Conservation (phyloP, 2,329 filamentous ascomycete genomes). For the Colletotrichum abscissum region DNA sequence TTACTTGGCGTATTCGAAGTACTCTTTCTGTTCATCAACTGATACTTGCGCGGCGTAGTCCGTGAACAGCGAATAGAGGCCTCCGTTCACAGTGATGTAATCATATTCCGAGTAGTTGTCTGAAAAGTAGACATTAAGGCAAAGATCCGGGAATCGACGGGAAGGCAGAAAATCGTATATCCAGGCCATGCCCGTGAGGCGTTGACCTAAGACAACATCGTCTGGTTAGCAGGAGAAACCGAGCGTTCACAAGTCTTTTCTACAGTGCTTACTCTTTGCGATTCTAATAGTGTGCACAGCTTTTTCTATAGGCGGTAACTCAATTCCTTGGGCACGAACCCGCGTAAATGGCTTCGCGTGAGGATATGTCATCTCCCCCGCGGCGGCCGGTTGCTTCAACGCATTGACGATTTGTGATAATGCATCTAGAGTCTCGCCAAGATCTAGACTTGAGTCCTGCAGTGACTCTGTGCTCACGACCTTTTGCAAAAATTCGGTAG, state of each 20-base stretch:
- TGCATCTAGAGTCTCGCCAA: conserved; percentile 49
- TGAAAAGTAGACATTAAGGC: conserved; percentile 47
- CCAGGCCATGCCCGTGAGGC: conserved; percentile 38
- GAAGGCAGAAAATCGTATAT: conserved; percentile 44
- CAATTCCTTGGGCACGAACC: conserved; percentile 17
- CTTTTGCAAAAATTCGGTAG: conserved; percentile 56
- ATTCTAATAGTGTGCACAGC: conserved; percentile 18
- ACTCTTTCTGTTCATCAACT: conserved; percentile 38
- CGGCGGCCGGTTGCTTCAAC: conserved; percentile 41
- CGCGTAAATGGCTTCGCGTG: conserved; percentile 31
- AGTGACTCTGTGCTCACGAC: conserved; percentile 44
- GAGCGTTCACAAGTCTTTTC: no score
- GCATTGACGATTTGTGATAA: conserved; percentile 45
- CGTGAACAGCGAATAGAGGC: conserved; percentile 37
- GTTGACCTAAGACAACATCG: not conserved
- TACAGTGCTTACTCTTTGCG: conserved; percentile 2
- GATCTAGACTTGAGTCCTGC: conserved; percentile 42
- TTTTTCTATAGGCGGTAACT: conserved; percentile 36
- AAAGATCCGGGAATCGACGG: conserved; percentile 45
- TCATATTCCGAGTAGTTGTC: conserved; percentile 45
- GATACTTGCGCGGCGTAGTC: conserved; percentile 32
- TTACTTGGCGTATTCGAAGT: conserved; percentile 37
- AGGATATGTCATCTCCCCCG: conserved; percentile 42
- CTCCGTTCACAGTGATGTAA: conserved; percentile 47
- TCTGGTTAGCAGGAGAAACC: not conserved